A percentile compares a stretch with the other conserved stretches of the same genome.
These are phyloP conservation scores for Xerocomellus intermedius DNA, from an alignment of 768 basidiomycete species.

Conservation along the genomic window DNA sequence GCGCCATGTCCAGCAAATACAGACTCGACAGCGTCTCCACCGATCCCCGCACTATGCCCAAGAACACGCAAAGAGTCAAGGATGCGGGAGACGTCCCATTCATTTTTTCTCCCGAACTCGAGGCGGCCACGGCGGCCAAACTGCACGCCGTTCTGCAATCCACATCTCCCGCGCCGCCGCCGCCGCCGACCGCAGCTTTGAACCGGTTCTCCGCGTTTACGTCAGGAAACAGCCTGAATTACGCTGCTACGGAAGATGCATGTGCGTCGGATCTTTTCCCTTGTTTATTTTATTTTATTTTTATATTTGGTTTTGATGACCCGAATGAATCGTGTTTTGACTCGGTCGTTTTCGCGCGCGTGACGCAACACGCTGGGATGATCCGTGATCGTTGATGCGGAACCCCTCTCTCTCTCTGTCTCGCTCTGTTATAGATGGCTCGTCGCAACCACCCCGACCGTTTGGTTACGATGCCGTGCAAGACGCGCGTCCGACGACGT, in stretches of 20 bases:
- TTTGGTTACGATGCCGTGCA: slow-evolving; percentile 12
- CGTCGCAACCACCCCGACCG: slow-evolving; percentile 9
- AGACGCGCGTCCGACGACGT: slow-evolving; percentile 4
- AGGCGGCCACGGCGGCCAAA: slow-evolving; percentile 30
- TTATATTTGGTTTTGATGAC: neutral
- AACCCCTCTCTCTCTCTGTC: neutral
- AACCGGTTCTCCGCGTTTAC: slow-evolving; percentile 21
- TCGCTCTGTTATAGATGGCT: neutral
- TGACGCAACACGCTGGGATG: neutral
- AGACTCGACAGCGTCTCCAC: slow-evolving; percentile 14
- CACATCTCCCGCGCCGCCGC: slow-evolving; percentile 2
- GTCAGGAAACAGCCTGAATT: slow-evolving; percentile 16
- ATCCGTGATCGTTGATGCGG: slow-evolving; percentile 6
- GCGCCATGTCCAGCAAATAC: slow-evolving; percentile 27
- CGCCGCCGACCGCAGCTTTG: neutral
- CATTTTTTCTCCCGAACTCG: slow-evolving; percentile 32
- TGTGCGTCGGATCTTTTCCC: slow-evolving; percentile 26
- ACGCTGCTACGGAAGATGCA: slow-evolving; percentile 21
- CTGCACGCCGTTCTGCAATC: slow-evolving; percentile 27
- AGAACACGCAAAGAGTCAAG: slow-evolving; percentile 22
- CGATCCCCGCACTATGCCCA: slow-evolving; percentile 12
- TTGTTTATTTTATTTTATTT: neutral
- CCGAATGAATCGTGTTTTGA: neutral
- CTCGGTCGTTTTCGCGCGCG: neutral
- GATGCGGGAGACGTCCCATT: slow-evolving; percentile 33